These are phyloP conservation scores for Sequoiadendron giganteum DNA, from an alignment of 75 land plant genomes.

Conservation along the genomic window DNA sequence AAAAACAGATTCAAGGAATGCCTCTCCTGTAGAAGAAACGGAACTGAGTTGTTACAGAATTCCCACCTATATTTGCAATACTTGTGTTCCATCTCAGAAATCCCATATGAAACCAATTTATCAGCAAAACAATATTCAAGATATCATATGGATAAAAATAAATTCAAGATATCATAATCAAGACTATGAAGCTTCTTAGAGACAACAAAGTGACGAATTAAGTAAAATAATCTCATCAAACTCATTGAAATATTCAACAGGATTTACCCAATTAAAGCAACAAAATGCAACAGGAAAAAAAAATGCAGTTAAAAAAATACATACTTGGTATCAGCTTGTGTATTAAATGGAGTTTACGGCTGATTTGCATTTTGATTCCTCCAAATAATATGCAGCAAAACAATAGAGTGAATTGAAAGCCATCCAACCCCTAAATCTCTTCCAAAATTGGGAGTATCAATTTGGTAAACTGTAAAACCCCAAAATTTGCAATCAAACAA, in stretches of 20 bases:
- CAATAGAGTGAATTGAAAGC: constrained; percentile 45
- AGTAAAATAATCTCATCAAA: not conserved
- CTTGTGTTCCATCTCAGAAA: too few species aligned
- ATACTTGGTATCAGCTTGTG: constrained; percentile 21
- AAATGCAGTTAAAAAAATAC: not conserved
- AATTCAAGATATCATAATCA: too few species aligned
- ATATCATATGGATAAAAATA: too few species aligned
- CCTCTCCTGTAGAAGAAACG: too few species aligned
- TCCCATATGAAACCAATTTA: too few species aligned
- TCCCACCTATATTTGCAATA: too few species aligned
- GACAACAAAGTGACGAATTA: not conserved
- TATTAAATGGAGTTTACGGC: constrained; percentile 53
- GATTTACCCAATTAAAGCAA: not conserved
- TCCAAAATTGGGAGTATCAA: constrained; percentile 71
- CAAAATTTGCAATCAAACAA: constrained; percentile 40
- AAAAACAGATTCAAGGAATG: too few species aligned
- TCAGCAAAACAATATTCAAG: too few species aligned
- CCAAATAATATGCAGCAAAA: constrained; percentile 66
- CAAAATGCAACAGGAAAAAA: too few species aligned
- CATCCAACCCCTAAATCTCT: constrained; percentile 40
- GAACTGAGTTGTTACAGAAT: too few species aligned
- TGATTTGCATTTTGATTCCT: constrained; percentile 48
- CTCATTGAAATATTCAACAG: not conserved
- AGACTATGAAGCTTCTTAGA: too few species aligned
- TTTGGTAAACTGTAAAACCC: constrained; percentile 55